These are phyloP conservation scores for Salicornia ramosissima DNA, from an alignment of 148 eudicot species.

Conservation along the genomic window DNA sequence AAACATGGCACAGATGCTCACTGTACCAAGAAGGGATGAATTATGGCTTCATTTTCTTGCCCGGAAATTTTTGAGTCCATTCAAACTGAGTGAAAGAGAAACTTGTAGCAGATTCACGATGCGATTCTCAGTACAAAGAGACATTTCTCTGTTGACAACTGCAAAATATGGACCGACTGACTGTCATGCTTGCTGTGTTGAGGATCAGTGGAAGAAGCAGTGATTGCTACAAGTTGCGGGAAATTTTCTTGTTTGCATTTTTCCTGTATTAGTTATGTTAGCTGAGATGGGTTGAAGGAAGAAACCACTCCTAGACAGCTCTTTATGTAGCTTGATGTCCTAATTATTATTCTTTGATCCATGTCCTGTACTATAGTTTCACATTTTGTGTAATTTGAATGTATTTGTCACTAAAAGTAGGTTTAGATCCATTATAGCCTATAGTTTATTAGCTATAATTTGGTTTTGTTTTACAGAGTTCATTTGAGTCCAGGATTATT, in stretches of 20 bases:
- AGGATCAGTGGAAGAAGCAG: background rate
- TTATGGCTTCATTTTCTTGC: slow-evolving; percentile 3
- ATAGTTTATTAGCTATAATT: too few species aligned
- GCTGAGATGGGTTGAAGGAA: background rate
- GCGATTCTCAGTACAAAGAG: background rate
- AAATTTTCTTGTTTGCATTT: background rate
- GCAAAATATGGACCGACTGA: background rate
- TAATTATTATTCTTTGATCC: slow-evolving; percentile 9
- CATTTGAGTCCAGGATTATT: background rate
- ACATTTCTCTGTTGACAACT: background rate
- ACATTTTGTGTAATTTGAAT: background rate
- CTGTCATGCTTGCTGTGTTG: background rate
- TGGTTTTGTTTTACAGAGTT: background rate
- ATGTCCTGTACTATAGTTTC: slow-evolving; percentile 5
- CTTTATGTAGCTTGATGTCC: background rate
- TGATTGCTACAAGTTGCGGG: background rate
- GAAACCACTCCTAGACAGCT: background rate
- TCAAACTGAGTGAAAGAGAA: background rate
- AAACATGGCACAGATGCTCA: slow-evolving; percentile 91
- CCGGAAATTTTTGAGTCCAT: slow-evolving; percentile 6
- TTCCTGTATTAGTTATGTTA: slow-evolving; percentile 1
- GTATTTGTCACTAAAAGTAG: background rate
- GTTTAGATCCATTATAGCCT: background rate
- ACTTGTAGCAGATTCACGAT: background rate
- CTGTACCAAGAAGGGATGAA: slow-evolving; percentile 56